Evolutionary conservation across 371 early-diverging fungal genomes (phyloP), one percentile per base, ranked within the genome.

Genomic region (Syncephalastrum sp.): DNA sequence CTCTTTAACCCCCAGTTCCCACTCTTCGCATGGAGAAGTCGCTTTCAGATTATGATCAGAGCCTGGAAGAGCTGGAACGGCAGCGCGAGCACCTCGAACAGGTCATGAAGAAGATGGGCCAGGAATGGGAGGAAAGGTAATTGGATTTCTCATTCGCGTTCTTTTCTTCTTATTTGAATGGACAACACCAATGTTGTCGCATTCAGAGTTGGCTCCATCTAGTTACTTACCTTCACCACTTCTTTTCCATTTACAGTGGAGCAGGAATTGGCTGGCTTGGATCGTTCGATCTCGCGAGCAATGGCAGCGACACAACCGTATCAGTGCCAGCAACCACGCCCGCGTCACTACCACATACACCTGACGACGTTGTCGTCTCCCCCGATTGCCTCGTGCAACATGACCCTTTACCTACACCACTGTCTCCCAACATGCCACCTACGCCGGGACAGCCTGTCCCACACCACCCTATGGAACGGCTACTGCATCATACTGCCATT

Each of bases 61-160:
- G 72, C 45, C 62, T 77, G 41, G 65, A 70, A 54, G 75, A 74
- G 24, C 47, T 77, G 54, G 75, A 77, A 53, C 58, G 69, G 33
- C 74, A 77, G 53, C 59, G 64, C 24, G 72, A 72, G 51, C 58
- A 69, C 14, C 61, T 77, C 10, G 67, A 77, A 48, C 56, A 53
- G 23, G 70, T 77, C 38, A 74, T 77, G 77, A 57, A 74, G 49
- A 67, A 55, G 49, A 77, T 77, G 77, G 77, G 75, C 15, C 64
- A 77, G 62, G 77, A 77, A 60, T 77, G 77, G 77, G 72, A 72
- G 64, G 72, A 72, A 68, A 77, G 77, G 77, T 77, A 65, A 47
- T 13, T 10, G 1, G 19, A 24, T 50, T 21, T 19, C 25, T 12
- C n/a, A 17, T 51, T 33, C 38, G 21, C 38, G 38, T 10, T 43